Percentiles rank a stretch among this genome's conserved stretches.
These are phyloP conservation scores for Myxozyma neotropica DNA, from an alignment of 805 yeast genomes.

Conservation along the genomic window DNA sequence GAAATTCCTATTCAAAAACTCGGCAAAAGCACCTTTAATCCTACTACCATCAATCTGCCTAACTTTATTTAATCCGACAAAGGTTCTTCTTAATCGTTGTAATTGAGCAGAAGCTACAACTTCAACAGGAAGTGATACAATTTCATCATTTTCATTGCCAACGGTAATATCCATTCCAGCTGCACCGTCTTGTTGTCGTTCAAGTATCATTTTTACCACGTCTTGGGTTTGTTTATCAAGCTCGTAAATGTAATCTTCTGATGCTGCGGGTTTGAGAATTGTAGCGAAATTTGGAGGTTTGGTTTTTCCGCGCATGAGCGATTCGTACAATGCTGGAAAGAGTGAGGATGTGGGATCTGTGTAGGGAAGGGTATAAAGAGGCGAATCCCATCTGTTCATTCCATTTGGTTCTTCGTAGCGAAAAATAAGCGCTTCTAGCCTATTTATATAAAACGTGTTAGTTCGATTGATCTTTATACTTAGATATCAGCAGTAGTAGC, in stretches of 20 bases:
- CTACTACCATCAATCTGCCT: conserved; percentile 70
- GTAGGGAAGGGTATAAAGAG: conserved; percentile 70
- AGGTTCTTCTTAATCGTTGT: conserved; percentile 81
- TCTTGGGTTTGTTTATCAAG: conserved; percentile 71
- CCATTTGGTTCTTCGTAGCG: conserved; percentile 93
- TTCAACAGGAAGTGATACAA: conserved; percentile 63
- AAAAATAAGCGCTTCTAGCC: conserved; percentile 66
- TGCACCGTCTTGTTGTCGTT: conserved; percentile 58
- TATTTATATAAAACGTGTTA: background rate
- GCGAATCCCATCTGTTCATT: conserved; percentile 90
- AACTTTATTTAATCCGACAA: conserved; percentile 77
- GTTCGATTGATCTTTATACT: too few species aligned
- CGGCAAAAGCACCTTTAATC: conserved; percentile 72
- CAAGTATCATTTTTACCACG: conserved; percentile 63
- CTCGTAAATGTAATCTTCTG: conserved; percentile 73
- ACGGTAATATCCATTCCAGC: conserved; percentile 44
- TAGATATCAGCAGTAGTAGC: too few species aligned
- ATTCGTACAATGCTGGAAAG: conserved; percentile 59
- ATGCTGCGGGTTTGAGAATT: conserved; percentile 73
- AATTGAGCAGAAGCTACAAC: conserved; percentile 71
- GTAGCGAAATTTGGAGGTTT: conserved; percentile 86
- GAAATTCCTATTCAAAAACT: conserved; percentile 69
- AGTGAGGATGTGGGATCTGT: conserved; percentile 53
- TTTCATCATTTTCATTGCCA: conserved; percentile 43
- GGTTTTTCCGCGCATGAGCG: conserved; percentile 54